Evolutionary conservation across 1,139 yeast genomes (phyloP).

Genomic region (Diutina rugosa): DNA sequence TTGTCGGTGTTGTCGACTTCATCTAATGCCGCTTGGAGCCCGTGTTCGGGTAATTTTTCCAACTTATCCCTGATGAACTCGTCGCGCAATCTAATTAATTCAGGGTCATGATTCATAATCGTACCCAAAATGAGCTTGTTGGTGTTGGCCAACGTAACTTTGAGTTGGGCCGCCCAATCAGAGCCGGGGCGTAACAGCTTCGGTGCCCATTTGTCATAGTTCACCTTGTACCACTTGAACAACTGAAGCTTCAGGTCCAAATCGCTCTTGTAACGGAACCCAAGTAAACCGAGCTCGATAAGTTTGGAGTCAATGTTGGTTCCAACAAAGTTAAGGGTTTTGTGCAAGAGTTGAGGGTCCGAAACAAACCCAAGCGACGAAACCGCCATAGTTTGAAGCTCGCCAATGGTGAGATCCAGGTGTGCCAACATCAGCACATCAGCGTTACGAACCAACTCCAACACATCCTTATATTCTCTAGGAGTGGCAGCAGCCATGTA

Average conservation of each 20-base stretch:
- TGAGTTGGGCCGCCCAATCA: slow-evolving; percentile 26
- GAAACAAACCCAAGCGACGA: slow-evolving; percentile 37
- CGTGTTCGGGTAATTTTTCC: slow-evolving; percentile 21
- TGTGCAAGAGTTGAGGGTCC: slow-evolving; percentile 31
- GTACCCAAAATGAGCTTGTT: slow-evolving; percentile 26
- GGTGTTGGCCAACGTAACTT: slow-evolving; percentile 26
- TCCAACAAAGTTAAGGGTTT: slow-evolving; percentile 41
- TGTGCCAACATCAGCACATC: slow-evolving; percentile 21
- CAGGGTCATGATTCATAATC: slow-evolving; percentile 23
- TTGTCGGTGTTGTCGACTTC: slow-evolving; percentile 12
- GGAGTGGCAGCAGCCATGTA: slow-evolving; percentile 20
- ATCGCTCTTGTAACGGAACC: slow-evolving; percentile 21
- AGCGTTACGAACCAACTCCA: slow-evolving; percentile 38
- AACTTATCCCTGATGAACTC: slow-evolving; percentile 20
- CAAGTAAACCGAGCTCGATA: slow-evolving; percentile 43
- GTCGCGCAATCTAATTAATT: slow-evolving; percentile 10
- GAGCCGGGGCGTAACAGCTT: slow-evolving; percentile 32
- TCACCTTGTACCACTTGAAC: slow-evolving; percentile 43
- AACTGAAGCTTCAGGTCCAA: slow-evolving; percentile 12
- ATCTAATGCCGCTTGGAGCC: slow-evolving; percentile 13
- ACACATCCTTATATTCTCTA: slow-evolving; percentile 45
- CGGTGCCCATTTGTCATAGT: slow-evolving; percentile 38
- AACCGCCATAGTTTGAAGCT: slow-evolving; percentile 41
- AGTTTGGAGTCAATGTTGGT: slow-evolving; percentile 41
- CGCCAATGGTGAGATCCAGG: slow-evolving; percentile 17